Conservation (phyloP, 2,329 filamentous ascomycete species). For the Ophiostoma piceae region DNA sequence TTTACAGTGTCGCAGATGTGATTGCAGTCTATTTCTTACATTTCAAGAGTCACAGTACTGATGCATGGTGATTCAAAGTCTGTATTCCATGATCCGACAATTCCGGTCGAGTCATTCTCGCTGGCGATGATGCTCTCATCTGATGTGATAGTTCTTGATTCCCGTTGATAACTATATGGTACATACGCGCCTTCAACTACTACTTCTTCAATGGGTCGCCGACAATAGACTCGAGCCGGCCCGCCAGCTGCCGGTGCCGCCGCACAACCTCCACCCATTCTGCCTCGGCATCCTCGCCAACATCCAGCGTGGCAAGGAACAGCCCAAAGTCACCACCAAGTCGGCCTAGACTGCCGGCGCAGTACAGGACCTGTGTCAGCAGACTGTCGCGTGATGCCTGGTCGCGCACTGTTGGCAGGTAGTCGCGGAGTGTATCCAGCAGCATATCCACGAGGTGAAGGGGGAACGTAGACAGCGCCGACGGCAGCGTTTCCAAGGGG, state of each 20-base stretch:
- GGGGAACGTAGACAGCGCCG: conserved; percentile 76
- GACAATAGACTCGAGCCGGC: conserved; percentile 66
- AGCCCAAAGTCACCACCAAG: conserved; percentile 90
- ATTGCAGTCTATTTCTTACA: not conserved
- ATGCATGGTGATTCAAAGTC: not conserved
- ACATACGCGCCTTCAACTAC: not conserved
- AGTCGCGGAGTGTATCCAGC: conserved; percentile 66
- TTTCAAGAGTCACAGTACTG: not conserved
- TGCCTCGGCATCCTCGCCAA: conserved; percentile 44
- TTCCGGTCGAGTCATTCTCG: not conserved
- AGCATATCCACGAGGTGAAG: conserved; percentile 77
- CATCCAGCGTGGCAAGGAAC: conserved; percentile 63
- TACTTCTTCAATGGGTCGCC: conserved; percentile 37
- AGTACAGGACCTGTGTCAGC: conserved; percentile 88
- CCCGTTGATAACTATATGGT: not conserved
- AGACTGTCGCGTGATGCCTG: conserved; percentile 77
- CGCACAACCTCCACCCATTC: conserved; percentile 89
- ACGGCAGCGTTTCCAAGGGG: conserved; percentile 57
- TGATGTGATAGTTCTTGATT: not conserved
- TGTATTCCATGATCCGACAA: not conserved
- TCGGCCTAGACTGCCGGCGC: conserved; percentile 81
- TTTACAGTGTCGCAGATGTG: not conserved
- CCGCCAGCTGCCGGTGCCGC: conserved; percentile 78
- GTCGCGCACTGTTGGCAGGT: conserved; percentile 77
- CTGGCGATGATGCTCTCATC: not conserved